A percentile compares a stretch with the other conserved stretches of the same genome.
These are phyloP conservation scores for Nemania sp. DNA, from an alignment of 2,329 filamentous ascomycete species.

Conservation along the genomic window DNA sequence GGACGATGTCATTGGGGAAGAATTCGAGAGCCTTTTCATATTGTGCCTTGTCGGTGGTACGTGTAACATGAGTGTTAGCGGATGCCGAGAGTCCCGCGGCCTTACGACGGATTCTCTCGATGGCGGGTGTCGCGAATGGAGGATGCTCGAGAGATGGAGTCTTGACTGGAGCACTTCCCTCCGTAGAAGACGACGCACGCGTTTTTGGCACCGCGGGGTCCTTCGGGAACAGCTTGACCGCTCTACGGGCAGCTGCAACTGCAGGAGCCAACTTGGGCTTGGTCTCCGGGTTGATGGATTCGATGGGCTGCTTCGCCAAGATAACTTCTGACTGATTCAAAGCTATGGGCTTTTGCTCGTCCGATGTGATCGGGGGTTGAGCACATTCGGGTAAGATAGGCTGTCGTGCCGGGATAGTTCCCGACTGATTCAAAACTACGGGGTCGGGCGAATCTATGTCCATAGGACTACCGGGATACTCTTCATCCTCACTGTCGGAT, in stretches of 20 bases:
- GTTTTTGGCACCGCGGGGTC: neutral
- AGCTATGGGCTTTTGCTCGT: slow-evolving; percentile 22
- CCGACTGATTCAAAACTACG: slow-evolving; percentile 15
- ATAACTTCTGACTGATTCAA: slow-evolving; percentile 25
- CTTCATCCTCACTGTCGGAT: slow-evolving; percentile 33
- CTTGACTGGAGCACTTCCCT: neutral
- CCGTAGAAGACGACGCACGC: neutral
- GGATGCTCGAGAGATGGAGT: neutral
- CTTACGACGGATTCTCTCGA: slow-evolving; percentile 21
- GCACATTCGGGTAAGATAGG: slow-evolving; percentile 12
- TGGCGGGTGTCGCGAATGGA: neutral
- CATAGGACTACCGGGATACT: slow-evolving; percentile 30
- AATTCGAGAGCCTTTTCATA: slow-evolving; percentile 42
- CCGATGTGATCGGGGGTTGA: slow-evolving; percentile 1
- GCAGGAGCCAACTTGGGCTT: slow-evolving; percentile 2
- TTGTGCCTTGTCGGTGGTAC: slow-evolving; percentile 24
- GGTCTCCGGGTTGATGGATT: slow-evolving; percentile 6
- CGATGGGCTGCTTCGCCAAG: slow-evolving; percentile 8
- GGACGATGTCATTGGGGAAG: slow-evolving; percentile 42
- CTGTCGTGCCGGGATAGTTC: slow-evolving; percentile 23
- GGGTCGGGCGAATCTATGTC: slow-evolving; percentile 24
- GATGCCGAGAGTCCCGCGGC: neutral
- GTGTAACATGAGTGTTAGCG: neutral
- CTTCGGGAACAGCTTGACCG: slow-evolving; percentile 30
- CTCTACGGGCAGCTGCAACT: slow-evolving; percentile 32